These are phyloP conservation scores for Adansonia rubrostipa DNA, from an alignment of 441 rosid species.

Conservation along the genomic window DNA sequence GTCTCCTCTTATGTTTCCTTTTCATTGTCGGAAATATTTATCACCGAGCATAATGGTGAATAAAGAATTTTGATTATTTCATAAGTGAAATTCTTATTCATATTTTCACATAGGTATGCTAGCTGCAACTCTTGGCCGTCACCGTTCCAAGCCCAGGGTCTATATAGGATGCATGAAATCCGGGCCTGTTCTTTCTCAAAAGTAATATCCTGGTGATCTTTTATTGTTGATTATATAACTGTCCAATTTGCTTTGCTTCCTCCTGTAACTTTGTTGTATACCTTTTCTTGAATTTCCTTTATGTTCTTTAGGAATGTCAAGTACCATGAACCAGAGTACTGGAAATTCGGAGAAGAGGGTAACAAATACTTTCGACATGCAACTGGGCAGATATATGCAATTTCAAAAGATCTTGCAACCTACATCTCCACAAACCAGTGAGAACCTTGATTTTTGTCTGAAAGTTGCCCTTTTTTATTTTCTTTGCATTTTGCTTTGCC, in stretches of 20 bases:
- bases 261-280: constrained; percentile 1
- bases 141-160: constrained; percentile 88
- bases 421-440: constrained; percentile 87
- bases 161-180: constrained; percentile 97
- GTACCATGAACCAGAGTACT: constrained; percentile 93
- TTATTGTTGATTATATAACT: not conserved
- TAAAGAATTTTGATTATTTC: not conserved
- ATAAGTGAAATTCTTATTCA: not conserved
- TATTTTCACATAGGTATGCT: constrained; percentile 60
- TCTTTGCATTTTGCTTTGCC: not conserved
- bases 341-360: constrained; percentile 98
- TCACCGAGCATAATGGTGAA: not conserved
- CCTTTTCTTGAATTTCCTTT: not conserved
- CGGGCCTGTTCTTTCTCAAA: constrained; percentile 91
- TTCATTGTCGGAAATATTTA: not conserved
- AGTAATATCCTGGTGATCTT: constrained; percentile 44
- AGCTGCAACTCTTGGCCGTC: constrained; percentile 84
- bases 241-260: constrained; percentile 14
- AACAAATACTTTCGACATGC: constrained; percentile 95
- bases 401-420: constrained; percentile 86
- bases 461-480: not conserved
- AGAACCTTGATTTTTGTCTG: constrained; percentile 30
- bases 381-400: constrained; percentile 93
- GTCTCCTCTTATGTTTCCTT: not conserved
- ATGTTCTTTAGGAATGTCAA: constrained; percentile 63